Evolutionary conservation across 257 asterid genomes (phyloP), one percentile per base, ranked within the genome.

Genomic region (Penstemon davidsonii): DNA sequence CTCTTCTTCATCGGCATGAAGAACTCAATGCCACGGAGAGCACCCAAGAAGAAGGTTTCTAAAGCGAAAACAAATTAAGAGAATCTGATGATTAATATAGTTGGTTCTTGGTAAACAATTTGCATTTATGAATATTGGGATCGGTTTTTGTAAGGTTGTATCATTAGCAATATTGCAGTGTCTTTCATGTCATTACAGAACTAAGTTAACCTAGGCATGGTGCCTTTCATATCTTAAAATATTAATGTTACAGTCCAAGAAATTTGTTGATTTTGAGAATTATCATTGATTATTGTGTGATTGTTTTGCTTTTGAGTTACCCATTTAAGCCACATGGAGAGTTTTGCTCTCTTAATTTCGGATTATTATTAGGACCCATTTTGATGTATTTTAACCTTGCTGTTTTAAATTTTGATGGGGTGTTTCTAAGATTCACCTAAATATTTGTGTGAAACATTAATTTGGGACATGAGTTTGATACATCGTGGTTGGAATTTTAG

Each of bases 1-100:
- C 81, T 91, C 71, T 91, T 91, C 77, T 94, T 82, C 76, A 80
- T 91, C 4, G 98, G 99, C 69, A 87, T 94, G 99, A 88, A 87
- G 84, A 88, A 87, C 79, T 86, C 99, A 8, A 79, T 83, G 75
- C 88, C 90, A 50, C 77, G 83, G 80, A 91, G 98, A 78, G 75
- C 95, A 6, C 60, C 75, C 6, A 94, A 86, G 93, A 91, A 86
- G 92, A 89, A 78, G 89, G 78, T 80, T 51, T 71, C 76, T 51
- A 94, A 94, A 76, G 55, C 96, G 15, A 91, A 94, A 76, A 85
- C 93, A 64, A 73, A 75, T 67, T 94, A 80, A 81, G 81, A 75
- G 70, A 71, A 1, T 25, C 59, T 39, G 37, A 40, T 36, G 50
- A 25, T 55, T 60, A 60, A 71, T 75, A 63, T 77, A 59, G 58